Evolutionary conservation across 2,329 filamentous ascomycete genomes (phyloP), one percentile per base, ranked within the genome.

Genomic region (Aspergillus glaucus): DNA sequence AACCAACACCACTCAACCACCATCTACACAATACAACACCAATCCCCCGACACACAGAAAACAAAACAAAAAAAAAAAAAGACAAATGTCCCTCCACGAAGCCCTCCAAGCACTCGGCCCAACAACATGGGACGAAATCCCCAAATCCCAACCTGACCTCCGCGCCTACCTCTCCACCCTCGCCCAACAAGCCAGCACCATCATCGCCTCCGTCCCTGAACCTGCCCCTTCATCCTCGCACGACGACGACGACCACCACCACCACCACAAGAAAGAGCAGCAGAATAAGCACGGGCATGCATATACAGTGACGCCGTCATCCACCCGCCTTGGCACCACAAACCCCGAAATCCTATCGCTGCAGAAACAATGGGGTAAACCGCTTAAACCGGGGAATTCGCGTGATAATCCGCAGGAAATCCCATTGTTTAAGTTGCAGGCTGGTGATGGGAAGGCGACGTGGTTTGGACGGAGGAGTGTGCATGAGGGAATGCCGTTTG

Each of bases 401-500:
- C 83, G 78, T 56, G 85, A 91, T 17, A 93, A 94, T 61, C 87
- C 88, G 0, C 74, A 88, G 7, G 82, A 79, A 0, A 84, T 96
- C 53, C 78, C 76, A 48, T 82, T 96, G 21, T 95, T 87, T 72
- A 95, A 94, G 66, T 77, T 93, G 51, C 73, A 78, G 0, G 81
- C 85, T 2, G 85, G 87, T 59, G 92, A 97, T 67, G 84, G 88
- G 34, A 85, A 85, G 55, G 92, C 91, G 2, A 78, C 87, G 6
- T 97, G 92, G 92, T 97, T 96, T 68, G 88, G 88, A 21, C 76
- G 92, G 48, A 77, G 86, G 44, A 95, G 89, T 63, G 76, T 95
- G 17, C 90, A 96, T 61, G 82, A 87, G 58, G 87, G 85, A 0
- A 66, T 94, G 17, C 76, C 83, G 0, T 95, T 94, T 65, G 78